A percentile compares a stretch with the other conserved stretches of the same genome.
phyloP scores from a whole-genome alignment of 179 eudicot genomes.

The Camellia oleifera region DNA sequence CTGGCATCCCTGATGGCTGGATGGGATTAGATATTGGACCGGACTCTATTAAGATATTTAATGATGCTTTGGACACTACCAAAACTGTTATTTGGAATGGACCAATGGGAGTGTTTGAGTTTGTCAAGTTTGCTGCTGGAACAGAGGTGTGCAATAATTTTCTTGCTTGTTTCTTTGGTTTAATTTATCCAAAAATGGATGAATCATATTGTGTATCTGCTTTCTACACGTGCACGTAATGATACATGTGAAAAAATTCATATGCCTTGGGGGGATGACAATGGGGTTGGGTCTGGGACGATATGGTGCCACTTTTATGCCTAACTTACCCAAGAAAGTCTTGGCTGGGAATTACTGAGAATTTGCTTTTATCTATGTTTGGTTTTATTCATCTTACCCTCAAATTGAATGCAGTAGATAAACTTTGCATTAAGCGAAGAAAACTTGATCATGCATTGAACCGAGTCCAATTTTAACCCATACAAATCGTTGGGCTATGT shows the following conservation, averaged over 20 bases:
- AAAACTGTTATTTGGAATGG: conserved; percentile 81
- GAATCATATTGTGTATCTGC: conserved; percentile 13
- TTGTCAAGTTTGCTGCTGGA: conserved; percentile 66
- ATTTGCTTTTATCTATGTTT: not conserved
- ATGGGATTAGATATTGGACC: conserved; percentile 85
- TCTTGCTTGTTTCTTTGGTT: not conserved
- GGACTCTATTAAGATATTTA: conserved; percentile 65
- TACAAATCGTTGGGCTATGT: not conserved
- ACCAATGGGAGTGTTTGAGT: conserved; percentile 85
- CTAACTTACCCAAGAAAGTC: not conserved
- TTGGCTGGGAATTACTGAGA: not conserved
- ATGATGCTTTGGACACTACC: conserved; percentile 59
- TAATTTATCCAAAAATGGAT: not conserved
- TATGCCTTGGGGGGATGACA: not conserved
- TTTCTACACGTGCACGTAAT: not conserved
- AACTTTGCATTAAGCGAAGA: not conserved
- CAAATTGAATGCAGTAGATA: not conserved
- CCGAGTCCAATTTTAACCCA: not conserved
- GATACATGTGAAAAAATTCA: not conserved
- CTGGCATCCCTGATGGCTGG: conserved; percentile 77
- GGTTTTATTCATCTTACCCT: not conserved
- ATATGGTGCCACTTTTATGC: not conserved
- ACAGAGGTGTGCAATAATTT: conserved; percentile 48
- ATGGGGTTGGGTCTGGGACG: not conserved
- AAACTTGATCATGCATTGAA: not conserved